Evolutionary conservation across 768 basidiomycete genomes (phyloP), one percentile per base, ranked within the genome.

Genomic region (Lentinula aciculospora): DNA sequence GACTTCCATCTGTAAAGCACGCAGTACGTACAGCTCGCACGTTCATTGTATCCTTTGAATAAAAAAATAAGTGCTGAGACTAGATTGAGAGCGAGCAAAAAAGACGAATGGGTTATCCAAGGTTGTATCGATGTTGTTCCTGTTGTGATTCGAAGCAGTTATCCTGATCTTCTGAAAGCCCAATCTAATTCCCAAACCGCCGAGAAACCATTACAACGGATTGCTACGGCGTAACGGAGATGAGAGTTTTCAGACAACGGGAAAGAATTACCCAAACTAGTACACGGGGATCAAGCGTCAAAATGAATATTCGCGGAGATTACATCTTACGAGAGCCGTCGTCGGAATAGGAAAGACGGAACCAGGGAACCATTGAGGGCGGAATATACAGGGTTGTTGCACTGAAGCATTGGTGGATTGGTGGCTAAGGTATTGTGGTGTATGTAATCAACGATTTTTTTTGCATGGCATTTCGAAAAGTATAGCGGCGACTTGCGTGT

Each of bases 261-360:
- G 21, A 44, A 44, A 23, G n/a, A 7, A 44, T 21, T 44, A 25
- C 19, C 42, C 4, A 23, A 44, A 21, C 4, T 6, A 44, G 21
- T 19, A 44, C 47, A 48, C 47, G 47, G 47, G 27, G 47, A 48
- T 48, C 47, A 48, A 48, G 47, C 47, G 47, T 48, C 47, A 48
- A n/a, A n/a, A 28, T 48, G 31, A 23, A 44, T 44, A 44, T 44
- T n/a, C 42, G 42, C 42, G 42, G 42, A 44, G 42, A 44, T 44
- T 44, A 44, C 42, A 44, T 44, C 42, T 44, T 44, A 44, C 42
- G 42, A 23, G 23, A 21, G n/a, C 42, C 42, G 42, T 44, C 23
- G 42, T 44, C 42, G 42, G 42, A 44, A 44, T 9, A 44, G 42
- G 42, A 44, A 44, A 12, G 42, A 21, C 21, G 42, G 42, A 12